Base-by-base conservation (phyloP, 2,329 filamentous ascomycete genomes). In the Hymenoscyphus occultus region DNA sequence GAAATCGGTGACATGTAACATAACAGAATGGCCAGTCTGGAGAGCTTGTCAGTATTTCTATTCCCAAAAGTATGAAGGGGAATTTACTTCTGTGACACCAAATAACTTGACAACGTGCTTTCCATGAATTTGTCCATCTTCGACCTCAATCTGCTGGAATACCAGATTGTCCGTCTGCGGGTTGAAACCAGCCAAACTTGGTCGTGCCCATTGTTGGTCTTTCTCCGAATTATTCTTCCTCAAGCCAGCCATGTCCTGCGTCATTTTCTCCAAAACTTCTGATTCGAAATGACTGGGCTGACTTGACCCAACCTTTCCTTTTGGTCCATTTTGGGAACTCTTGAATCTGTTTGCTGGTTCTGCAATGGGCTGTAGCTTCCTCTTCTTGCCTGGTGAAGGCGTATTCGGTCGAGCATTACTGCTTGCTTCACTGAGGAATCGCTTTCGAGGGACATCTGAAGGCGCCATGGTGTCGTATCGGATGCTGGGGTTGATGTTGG, bases 61-160 rank as follows among this genome's bases (percentile, higher is more conserved):
- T 22, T 10, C 42, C 28, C 13, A 56, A 56, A 56, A 2, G 10
- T 16, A 28, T 28, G 31, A 19, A 10, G 39, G 14, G 10, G 12
- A 22, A 16, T 75, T 64, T 78, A 87, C 87, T 81, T 90, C 87
- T 40, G 92, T 97, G 3, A 98, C 93, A 72, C 95, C 95, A 78
- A 98, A 99, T 22, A 99, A 84, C 80, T 95, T 96, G 64, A 99
- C 86, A 0, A 92, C 89, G 0, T 91, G 82, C 74, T 83, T 88
- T 22, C 91, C 92, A 75, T 89, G 81, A 1, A 97, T 77, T 3
- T 87, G 90, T 22, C 95, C 94, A 76, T 99, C 94, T 75, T 98
- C 93, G 0, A 88, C 90, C 74, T 99, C 96, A 71, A 99, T 99
- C 74, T 96, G 90, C 79, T 99, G 95, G 75, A 99, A 98, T 69